Evolutionary conservation across 228 moss, liverwort and hornwort species (phyloP).

Genomic region (Sphagnum magellanicum): DNA sequence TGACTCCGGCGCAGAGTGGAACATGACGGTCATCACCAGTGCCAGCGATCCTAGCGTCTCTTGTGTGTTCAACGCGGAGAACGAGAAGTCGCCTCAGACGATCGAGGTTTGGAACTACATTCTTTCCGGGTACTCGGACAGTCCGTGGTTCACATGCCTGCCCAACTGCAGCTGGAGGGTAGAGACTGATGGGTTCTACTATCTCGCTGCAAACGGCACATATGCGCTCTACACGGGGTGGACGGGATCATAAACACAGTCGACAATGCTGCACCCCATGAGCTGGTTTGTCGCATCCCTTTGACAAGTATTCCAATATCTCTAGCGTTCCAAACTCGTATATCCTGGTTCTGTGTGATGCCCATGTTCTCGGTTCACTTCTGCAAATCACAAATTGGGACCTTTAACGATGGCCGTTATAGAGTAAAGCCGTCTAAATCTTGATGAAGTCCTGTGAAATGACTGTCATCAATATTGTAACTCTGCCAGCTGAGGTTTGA

Average conservation of each 20-base stretch:
- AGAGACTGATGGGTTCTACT: constrained; percentile 27
- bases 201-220: neutral
- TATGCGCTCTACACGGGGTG: constrained; percentile 8
- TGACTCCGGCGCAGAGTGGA: neutral
- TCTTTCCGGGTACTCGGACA: constrained; percentile 22
- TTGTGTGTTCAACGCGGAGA: constrained; percentile 16
- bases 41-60: constrained; percentile 10
- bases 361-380: too few relatives aligned
- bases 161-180: constrained; percentile 25
- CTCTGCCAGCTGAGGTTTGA: too few relatives aligned
- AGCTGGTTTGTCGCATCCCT: too few relatives aligned
- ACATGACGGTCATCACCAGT: constrained; percentile 9
- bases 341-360: too few relatives aligned
- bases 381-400: too few relatives aligned
- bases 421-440: too few relatives aligned
- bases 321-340: too few relatives aligned
- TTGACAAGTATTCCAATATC: too few relatives aligned
- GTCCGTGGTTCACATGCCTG: constrained; percentile 23
- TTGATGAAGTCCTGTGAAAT: too few relatives aligned
- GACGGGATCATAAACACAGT: neutral
- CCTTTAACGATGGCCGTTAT: too few relatives aligned
- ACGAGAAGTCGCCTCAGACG: neutral
- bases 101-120: constrained; percentile 27
- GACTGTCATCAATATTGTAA: too few relatives aligned
- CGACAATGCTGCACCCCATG: too few relatives aligned